These are phyloP conservation scores for Trifolium pratense DNA, from an alignment of 306 rosid species.

Conservation along the genomic window DNA sequence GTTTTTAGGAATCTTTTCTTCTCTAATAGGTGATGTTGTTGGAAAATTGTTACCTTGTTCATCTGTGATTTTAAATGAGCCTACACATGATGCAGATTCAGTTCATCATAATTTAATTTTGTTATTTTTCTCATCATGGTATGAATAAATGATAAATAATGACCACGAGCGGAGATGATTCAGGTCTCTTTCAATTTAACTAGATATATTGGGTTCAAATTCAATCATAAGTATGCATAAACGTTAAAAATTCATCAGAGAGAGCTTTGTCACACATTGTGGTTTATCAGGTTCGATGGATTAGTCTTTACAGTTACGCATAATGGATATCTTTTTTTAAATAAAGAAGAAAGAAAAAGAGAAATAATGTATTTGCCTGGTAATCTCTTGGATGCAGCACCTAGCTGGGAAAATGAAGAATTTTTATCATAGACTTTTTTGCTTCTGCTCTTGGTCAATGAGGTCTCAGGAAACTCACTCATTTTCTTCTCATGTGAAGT, in stretches of 20 bases:
- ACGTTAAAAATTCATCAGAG: neutral
- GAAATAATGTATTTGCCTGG: conserved; percentile 51
- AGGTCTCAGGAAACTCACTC: conserved; percentile 29
- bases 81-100: conserved; percentile 44
- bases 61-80: conserved; percentile 42
- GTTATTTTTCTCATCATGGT: neutral
- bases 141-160: neutral
- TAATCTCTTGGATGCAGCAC: conserved; percentile 43
- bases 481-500: conserved; percentile 19
- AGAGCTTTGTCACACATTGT: neutral
- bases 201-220: neutral
- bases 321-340: neutral
- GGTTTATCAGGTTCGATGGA: neutral
- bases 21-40: conserved; percentile 23
- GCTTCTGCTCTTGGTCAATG: conserved; percentile 45
- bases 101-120: conserved; percentile 4
- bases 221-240: neutral
- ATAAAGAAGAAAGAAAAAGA: neutral
- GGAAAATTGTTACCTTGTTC: conserved; percentile 45
- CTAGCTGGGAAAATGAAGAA: conserved; percentile 38
- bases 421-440: conserved; percentile 46
- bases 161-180: neutral
- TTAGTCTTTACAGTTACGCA: neutral
- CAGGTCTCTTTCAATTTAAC: neutral
- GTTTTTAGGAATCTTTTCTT: conserved; percentile 47